A percentile compares a stretch with the other conserved stretches of the same genome.
These are phyloP conservation scores for Kluyveromyces lactis DNA, from an alignment of 805 yeast genomes.

Conservation along the genomic window DNA sequence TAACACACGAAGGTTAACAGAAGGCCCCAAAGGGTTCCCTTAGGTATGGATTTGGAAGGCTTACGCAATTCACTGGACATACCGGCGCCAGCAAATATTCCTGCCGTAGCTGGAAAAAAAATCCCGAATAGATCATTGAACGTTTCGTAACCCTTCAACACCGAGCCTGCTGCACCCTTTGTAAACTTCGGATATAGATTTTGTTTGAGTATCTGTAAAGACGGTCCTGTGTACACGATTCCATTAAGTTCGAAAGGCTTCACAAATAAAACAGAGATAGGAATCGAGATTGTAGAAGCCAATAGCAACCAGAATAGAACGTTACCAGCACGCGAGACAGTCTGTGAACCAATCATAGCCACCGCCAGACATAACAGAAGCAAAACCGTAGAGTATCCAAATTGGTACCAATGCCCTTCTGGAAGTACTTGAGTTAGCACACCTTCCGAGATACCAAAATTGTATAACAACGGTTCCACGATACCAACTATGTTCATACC, in stretches of 20 bases:
- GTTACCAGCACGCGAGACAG: conserved; percentile 78
- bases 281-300: conserved; percentile 70
- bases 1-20: conserved; percentile 70
- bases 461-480: conserved; percentile 78
- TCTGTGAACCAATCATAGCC: conserved; percentile 70
- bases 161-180: conserved; percentile 87
- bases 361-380: conserved; percentile 64
- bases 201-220: conserved; percentile 53
- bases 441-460: conserved; percentile 61
- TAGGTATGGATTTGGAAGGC: conserved; percentile 86
- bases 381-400: conserved; percentile 62
- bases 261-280: conserved; percentile 63
- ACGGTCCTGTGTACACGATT: conserved; percentile 58
- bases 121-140: conserved; percentile 86
- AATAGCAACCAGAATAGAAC: conserved; percentile 59
- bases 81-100: conserved; percentile 96
- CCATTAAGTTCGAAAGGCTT: conserved; percentile 51
- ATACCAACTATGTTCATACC: conserved; percentile 94
- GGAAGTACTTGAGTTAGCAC: conserved; percentile 51
- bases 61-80: conserved; percentile 90
- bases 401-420: conserved; percentile 57
- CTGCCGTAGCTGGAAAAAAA: conserved; percentile 97
- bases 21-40: conserved; percentile 86
- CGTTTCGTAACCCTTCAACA: conserved; percentile 51
- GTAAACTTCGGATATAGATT: conserved; percentile 80